Evolutionary conservation across 1,284 basidiomycete genomes (phyloP), one percentile per base, ranked within the genome.

Genomic region (Pholiota adiposa): DNA sequence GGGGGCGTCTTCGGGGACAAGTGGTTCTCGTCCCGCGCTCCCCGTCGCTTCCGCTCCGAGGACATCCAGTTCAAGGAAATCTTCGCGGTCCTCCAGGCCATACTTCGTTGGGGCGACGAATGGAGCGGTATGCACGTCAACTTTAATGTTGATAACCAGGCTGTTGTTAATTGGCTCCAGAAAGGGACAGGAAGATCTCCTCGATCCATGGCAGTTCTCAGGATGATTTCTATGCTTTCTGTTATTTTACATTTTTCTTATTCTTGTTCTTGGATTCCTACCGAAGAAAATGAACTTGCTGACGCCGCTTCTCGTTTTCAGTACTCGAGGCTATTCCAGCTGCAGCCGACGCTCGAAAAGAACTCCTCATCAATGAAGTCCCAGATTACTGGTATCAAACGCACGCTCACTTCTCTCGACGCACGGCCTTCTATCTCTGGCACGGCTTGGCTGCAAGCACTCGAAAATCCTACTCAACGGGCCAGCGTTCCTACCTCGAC

Each of bases 81-180:
- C 8, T 68, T 59, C 25, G 72, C 72, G 0, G 65, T 73, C 12
- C 53, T 73, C 4, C 69, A 73, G 8, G 64, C 72, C 7, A 63
- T 73, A 21, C 61, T 72, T 8, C 51, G 69, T 21, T 75, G 73
- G 72, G 71, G 67, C 0, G 54, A 67, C 48, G 4, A 1, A 0
- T 63, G 61, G 61, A 6, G 2, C 0, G 46, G 40, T 12, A 11
- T 5, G 0, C 69, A 72, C 40, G 63, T 77, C 27, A 56, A 68
- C 14, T 75, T 77, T 56, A 66, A 69, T 44, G 60, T 63, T 23
- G 72, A 77, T 54, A 77, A 77, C 54, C 60, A 71, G 27, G 73
- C 64, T 0, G 70, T 77, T 4, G 64, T 69, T 16, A 21, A 40
- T 5, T 65, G 62, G 62, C 38, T 63, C 1, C 41, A 12, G 2